Evolutionary conservation across 2,329 filamentous ascomycete species (phyloP).

Genomic region (Exophiala sp.): DNA sequence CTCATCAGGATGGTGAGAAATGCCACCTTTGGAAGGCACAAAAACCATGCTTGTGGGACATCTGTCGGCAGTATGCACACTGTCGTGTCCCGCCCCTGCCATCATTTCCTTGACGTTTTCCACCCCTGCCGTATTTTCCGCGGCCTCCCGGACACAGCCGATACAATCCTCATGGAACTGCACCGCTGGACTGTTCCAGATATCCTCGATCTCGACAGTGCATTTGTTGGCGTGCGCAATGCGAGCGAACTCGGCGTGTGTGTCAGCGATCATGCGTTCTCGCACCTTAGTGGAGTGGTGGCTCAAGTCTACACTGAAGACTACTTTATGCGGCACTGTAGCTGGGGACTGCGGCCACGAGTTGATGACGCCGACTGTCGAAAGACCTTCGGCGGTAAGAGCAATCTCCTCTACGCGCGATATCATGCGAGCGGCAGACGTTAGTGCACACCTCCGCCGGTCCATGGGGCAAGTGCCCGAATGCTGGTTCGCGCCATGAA

Average conservation of each 20-base stretch:
- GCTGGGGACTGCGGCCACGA: constrained; percentile 66
- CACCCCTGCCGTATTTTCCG: constrained; percentile 45
- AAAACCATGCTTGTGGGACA: constrained; percentile 68
- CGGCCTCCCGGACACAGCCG: constrained; percentile 58
- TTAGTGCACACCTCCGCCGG: constrained; percentile 64
- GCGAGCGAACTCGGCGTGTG: background rate
- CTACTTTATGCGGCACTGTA: constrained; percentile 35
- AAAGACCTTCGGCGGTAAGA: constrained; percentile 58
- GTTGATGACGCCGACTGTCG: constrained; percentile 68
- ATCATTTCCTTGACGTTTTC: constrained; percentile 52
- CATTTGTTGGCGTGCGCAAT: constrained; percentile 12
- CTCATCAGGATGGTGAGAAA: too few relatives aligned
- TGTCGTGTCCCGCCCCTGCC: constrained; percentile 64
- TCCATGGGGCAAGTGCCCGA: constrained; percentile 70
- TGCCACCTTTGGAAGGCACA: constrained; percentile 47
- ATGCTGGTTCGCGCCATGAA: constrained; percentile 66
- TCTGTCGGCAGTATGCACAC: constrained; percentile 57
- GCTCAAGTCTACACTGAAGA: constrained; percentile 25
- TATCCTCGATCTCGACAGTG: constrained; percentile 9
- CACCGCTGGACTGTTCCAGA: constrained; percentile 42
- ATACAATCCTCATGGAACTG: constrained; percentile 68
- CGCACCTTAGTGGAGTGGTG: constrained; percentile 19
- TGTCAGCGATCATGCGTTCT: constrained; percentile 15
- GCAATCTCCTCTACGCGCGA: constrained; percentile 63
- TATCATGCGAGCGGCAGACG: constrained; percentile 66